Base-by-base conservation (phyloP, 176 grass and related monocot genomes). In the bread wheat (Triticum aestivum) region DNA sequence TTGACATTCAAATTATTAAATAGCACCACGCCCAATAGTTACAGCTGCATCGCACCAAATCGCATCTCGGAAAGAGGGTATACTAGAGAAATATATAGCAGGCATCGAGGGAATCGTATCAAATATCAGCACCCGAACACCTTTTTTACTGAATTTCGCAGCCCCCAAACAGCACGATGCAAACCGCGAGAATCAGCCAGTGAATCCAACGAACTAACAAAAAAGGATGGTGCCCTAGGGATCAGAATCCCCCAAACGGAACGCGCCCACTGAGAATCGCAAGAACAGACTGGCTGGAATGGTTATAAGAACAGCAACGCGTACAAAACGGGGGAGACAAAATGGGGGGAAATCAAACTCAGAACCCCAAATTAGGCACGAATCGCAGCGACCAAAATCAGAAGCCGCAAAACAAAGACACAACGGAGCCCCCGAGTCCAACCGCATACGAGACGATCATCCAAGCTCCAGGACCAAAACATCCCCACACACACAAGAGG, bases 71-170 rank as follows among this genome's bases (percentile, higher is more conserved):
- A 86, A 89, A 87, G 18, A 38, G 39, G 45, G 42, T 14, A 30
- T 84, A 41, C 13, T 89, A 75, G 79, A 68, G 6, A 38, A 82
- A 74, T 14, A 37, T 63, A 77, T 81, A 81, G 80, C 73, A 8
- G 73, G 54, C 65, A 52, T 65, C 8, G 62, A 77, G 75, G 54
- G 77, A 91, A 89, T 91, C 86, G 90, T 72, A 88, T 88, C 86
- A 20, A 72, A 38, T 42, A 77, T 29, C 34, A 74, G 82, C 54
- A 85, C 45, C 37, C 0, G 32, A 42, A 20, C 11, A 39, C 11
- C 11, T 39, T 56, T 42, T 42, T 33, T 4, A 35, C 47, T 54
- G 9, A 77, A 83, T 52, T 29, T 73, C 18, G 61, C 39, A 23
- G 33, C 15, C 8, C 1, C 39, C 8, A 72, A 38, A 73, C 61